Base-by-base conservation (phyloP, 768 basidiomycete species). In the Baorangia bicolor region DNA sequence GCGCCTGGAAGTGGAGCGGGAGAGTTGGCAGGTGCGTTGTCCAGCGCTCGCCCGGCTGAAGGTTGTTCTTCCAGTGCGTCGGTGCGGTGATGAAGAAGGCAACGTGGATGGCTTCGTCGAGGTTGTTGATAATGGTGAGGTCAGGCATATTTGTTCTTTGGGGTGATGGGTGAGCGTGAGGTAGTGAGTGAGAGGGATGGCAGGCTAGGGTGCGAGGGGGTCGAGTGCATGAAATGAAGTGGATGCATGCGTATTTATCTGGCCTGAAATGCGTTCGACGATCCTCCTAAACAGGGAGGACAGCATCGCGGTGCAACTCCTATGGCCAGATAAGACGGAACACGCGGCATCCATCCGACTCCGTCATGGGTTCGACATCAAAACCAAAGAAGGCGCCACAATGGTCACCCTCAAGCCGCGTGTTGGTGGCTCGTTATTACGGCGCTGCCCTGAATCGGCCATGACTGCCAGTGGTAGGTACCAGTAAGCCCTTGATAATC, bases 101-200 rank as follows among this genome's bases (percentile, higher is more conserved):
- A 0, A 66, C 41, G 2, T 68, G 65, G 30, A 66, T 58, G 9
- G 57, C 23, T 44, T 66, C 57, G 5, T 58, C 51, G 9, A 66
- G 56, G 30, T 64, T 28, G 18, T 66, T 67, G 31, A 56, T 39
- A 9, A 66, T 54, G 8, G 64, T 64, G 3, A 65, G 45, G 28
- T 65, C 55, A 0, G 64, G 63, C 63, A 64, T 62, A 2, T 34
- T 31, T 30, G 4, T 48, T 33, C 25, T 38, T 13, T 55, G 27
- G 11, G 6, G 33, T 21, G 48, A n/a, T n/a, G 21, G 42, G 7
- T 20, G 35, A 13, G 37, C 8, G 27, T 5, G 20, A 28, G 28
- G 21, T 4, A 6, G 39, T 23, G 20, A 14, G 31, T 31, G 35
- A 37, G 48, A 37, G 49, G n/a, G n/a, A n/a, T 21, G 40, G 2